phyloP scores from a whole-genome alignment of 345 rosid species.

The Hevea brasiliensis region DNA sequence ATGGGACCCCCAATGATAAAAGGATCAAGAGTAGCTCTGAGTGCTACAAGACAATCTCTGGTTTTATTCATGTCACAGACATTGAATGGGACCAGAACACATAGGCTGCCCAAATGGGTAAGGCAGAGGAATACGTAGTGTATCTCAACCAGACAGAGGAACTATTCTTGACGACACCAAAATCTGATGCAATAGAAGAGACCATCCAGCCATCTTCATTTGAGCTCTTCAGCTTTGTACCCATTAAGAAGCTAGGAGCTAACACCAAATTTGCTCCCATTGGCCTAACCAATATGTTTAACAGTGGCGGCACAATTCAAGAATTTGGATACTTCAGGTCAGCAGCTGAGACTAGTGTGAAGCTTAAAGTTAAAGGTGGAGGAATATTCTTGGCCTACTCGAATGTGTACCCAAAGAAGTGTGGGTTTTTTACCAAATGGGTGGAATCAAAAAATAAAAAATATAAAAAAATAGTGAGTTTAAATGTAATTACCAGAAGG shows the following conservation, averaged over 20 bases:
- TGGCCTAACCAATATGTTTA: constrained; percentile 71
- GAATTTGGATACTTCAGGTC: constrained; percentile 36
- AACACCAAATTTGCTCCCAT: constrained; percentile 54
- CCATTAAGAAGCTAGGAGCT: constrained; percentile 44
- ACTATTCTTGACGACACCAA: constrained; percentile 30
- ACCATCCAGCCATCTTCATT: constrained; percentile 62
- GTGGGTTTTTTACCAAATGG: too few species aligned
- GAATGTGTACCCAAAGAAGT: constrained; percentile 39
- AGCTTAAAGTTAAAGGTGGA: constrained; percentile 56
- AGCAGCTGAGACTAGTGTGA: constrained; percentile 26
- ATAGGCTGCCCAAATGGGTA: constrained; percentile 35
- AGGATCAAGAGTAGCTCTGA: constrained; percentile 58
- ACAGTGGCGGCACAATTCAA: constrained; percentile 66
- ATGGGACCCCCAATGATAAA: constrained; percentile 62
- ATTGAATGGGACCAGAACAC: constrained; percentile 77
- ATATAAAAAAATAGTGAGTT: too few species aligned
- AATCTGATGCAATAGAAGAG: constrained; percentile 45
- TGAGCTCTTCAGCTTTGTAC: constrained; percentile 77
- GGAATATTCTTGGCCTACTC: constrained; percentile 69
- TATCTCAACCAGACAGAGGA: constrained; percentile 56
- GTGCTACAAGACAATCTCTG: constrained; percentile 62
- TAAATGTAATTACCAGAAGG: too few species aligned
- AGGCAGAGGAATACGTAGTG: constrained; percentile 47
- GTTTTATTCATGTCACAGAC: constrained; percentile 53
- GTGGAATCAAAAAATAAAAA: too few species aligned